These are phyloP conservation scores for Mucuna pruriens DNA, from an alignment of 306 rosid genomes.

Conservation along the genomic window DNA sequence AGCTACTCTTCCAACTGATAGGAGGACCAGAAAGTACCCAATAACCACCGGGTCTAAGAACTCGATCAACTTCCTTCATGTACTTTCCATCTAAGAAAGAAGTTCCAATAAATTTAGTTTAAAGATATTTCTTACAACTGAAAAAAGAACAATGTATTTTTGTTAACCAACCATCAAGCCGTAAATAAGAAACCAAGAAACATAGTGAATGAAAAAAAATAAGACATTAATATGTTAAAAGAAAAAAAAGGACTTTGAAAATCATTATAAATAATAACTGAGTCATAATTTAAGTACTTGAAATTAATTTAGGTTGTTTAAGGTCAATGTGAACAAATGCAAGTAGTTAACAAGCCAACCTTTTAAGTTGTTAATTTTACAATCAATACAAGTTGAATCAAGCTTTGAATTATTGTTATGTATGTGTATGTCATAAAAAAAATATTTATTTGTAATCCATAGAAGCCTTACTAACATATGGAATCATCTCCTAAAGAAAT, in stretches of 20 bases:
- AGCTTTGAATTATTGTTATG: conserved; percentile 11
- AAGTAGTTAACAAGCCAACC: not conserved
- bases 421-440: conserved; percentile 14
- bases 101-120: conserved; percentile 10
- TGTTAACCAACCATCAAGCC: conserved; percentile 5
- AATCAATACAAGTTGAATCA: not conserved
- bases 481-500: not conserved
- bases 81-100: conserved; percentile 72
- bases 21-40: conserved; percentile 93
- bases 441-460: not conserved
- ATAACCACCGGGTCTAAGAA: conserved; percentile 90
- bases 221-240: not conserved
- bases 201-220: not conserved
- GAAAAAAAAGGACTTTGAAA: not conserved
- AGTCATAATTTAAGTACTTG: conserved; percentile 19
- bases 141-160: conserved; percentile 17
- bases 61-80: conserved; percentile 88
- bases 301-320: not conserved
- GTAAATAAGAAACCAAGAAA: conserved; percentile 29
- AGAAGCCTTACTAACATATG: not conserved
- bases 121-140: not conserved
- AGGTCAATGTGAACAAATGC: not conserved
- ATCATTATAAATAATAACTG: conserved; percentile 1
- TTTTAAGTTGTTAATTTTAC: not conserved
- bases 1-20: conserved; percentile 67